Base-by-base conservation (phyloP, 108 stramenopile genomes). In the Mediolabrus comicus region DNA sequence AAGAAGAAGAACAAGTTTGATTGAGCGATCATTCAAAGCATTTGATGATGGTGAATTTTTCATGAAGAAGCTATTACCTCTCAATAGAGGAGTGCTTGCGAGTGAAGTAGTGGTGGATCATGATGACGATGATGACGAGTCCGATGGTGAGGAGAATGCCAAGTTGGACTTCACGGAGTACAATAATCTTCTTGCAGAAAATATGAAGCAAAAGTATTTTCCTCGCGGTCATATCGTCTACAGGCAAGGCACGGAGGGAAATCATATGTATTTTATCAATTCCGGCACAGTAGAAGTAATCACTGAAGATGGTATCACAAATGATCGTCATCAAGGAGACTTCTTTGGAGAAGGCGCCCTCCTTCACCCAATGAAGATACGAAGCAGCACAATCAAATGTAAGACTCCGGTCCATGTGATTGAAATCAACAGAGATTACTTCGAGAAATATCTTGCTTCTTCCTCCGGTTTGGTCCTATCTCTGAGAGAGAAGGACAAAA, bases 271-370 rank as follows among this genome's bases (percentile, higher is more conserved):
- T 66, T 86, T 94, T 60, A 86, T 94, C 55, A 85, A 91, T 58
- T 84, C 85, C 14, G 92, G 92, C 25, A 85, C 86, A 4, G 81
- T 94, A 3, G 79, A 87, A 75, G 84, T 94, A 1, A 77, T 65
- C 0, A 88, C 87, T 10, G 57, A 74, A 5, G 85, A 90, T 41
- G 92, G 92, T 11, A 83, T 84, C 24, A 62, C 49, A 31, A 88
- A 82, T 12, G 60, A 62, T 25, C 80, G 90, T 43, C 67, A 68
- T 30, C 58, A 69, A 32, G 89, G 89, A 12, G 88, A 93, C 63
- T 90, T 91, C 63, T 90, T 94, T 52, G 92, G 92, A 8, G 92
- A 94, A 63, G 92, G 90, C 25, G 90, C 89, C 17, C 59, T 94
- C 33, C 63, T 94, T 10, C 85, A 86, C 75, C 84, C 89, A 14